These are phyloP conservation scores for Candida sp. DNA, from an alignment of 1,139 yeast species.

Conservation along the genomic window DNA sequence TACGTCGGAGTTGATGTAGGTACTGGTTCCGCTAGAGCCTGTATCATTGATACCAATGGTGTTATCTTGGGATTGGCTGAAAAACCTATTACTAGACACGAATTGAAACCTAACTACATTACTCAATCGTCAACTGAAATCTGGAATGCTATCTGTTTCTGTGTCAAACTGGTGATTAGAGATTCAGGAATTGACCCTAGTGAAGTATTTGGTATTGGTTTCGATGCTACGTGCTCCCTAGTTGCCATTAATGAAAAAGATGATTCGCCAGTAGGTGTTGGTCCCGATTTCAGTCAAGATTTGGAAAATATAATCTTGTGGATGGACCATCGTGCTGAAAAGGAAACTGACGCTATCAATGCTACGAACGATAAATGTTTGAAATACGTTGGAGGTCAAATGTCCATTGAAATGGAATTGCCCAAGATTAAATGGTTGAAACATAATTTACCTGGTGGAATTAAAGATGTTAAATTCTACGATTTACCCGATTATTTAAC, in stretches of 20 bases:
- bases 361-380: constrained; percentile 74
- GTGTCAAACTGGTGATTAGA: constrained; percentile 69
- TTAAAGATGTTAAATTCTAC: constrained; percentile 74
- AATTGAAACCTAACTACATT: constrained; percentile 65
- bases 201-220: constrained; percentile 81
- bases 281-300: constrained; percentile 76
- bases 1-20: constrained; percentile 97
- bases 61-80: constrained; percentile 79
- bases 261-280: constrained; percentile 80
- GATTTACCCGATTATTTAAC: constrained; percentile 91
- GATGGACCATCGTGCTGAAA: constrained; percentile 98
- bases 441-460: constrained; percentile 70
- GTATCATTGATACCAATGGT: constrained; percentile 81
- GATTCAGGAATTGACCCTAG: constrained; percentile 71
- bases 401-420: constrained; percentile 97
- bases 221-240: constrained; percentile 95
- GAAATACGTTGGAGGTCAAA: constrained; percentile 93
- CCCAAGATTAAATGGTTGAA: constrained; percentile 98
- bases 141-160: constrained; percentile 84
- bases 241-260: constrained; percentile 69
- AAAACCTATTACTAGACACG: constrained; percentile 73
- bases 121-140: constrained; percentile 92
- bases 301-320: constrained; percentile 85
- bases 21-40: constrained; percentile 96
- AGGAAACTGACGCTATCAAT: constrained; percentile 80